Percentiles rank a stretch among this genome's conserved stretches.
Conservation (phyloP, 306 rosid species). For the Ammopiptanthus mongolicus region DNA sequence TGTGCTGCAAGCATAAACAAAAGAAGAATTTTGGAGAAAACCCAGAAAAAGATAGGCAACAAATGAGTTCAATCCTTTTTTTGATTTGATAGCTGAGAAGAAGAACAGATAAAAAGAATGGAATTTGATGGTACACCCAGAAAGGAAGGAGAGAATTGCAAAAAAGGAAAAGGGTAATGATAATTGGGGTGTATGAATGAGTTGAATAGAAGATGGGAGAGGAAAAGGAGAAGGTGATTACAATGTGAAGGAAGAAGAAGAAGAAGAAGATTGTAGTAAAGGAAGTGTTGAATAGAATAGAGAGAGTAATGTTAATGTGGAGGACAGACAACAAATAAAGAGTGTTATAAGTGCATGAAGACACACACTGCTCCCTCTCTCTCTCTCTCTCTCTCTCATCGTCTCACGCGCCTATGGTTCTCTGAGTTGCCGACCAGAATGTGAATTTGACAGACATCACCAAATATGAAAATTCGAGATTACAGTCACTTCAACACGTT, state of each 20-base stretch:
- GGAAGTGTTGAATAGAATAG: neutral
- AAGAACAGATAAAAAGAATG: neutral
- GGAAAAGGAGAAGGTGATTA: neutral
- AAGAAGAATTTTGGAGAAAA: neutral
- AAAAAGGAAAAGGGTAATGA: neutral
- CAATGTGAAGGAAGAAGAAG: neutral
- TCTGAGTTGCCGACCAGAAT: constrained; percentile 52
- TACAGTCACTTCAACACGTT: no score
- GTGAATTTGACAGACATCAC: constrained; percentile 30
- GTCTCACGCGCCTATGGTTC: constrained; percentile 33
- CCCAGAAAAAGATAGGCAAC: constrained; percentile 6
- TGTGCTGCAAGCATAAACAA: neutral
- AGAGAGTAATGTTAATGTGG: constrained; percentile 1
- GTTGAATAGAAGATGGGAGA: neutral
- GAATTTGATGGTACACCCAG: neutral
- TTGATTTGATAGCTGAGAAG: neutral
- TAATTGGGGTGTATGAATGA: neutral
- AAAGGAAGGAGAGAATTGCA: no score
- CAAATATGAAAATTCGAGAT: constrained; percentile 12
- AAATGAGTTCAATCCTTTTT: neutral
- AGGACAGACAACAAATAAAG: neutral
- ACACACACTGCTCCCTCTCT: neutral
- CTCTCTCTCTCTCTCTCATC: neutral
- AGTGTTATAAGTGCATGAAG: constrained; percentile 18
- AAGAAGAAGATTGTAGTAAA: neutral